Percentiles rank a stretch among this genome's conserved stretches.
Conservation (phyloP, 805 yeast genomes). For the Nakazawaea ambrosiae region DNA sequence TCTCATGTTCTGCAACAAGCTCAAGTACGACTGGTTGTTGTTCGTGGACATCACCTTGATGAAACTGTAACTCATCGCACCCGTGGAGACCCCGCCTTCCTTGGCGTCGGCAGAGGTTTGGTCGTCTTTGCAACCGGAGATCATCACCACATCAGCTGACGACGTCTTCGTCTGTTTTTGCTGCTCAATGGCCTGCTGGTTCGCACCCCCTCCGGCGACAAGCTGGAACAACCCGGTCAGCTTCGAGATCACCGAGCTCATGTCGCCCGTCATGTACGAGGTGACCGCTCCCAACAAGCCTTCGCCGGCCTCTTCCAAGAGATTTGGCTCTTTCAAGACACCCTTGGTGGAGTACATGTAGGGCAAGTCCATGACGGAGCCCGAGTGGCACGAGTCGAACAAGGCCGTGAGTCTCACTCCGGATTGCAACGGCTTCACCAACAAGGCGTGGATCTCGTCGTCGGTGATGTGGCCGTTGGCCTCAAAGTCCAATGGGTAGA, state of each 20-base stretch:
- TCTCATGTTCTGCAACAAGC: conserved; percentile 68
- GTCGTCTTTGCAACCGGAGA: conserved; percentile 69
- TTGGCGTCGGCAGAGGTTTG: conserved; percentile 68
- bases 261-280: conserved; percentile 56
- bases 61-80: conserved; percentile 75
- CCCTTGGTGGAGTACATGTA: conserved; percentile 78
- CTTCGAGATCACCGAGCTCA: conserved; percentile 32
- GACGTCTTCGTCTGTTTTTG: conserved; percentile 44
- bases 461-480: conserved; percentile 55
- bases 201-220: conserved; percentile 31
- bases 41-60: conserved; percentile 49
- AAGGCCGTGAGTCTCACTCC: conserved; percentile 70
- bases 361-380: conserved; percentile 68
- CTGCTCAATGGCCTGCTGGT: conserved; percentile 26
- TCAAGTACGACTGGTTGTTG: conserved; percentile 60
- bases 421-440: conserved; percentile 55
- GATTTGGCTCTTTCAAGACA: conserved; percentile 70
- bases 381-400: conserved; percentile 76
- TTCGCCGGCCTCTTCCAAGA: conserved; percentile 67
- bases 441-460: conserved; percentile 55
- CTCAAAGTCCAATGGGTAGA: conserved; percentile 68
- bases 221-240: conserved; percentile 35
- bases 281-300: conserved; percentile 54
- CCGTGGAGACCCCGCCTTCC: conserved; percentile 58
- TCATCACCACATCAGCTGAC: conserved; percentile 61